Conservation (phyloP, 129 eudicot species). For the Lactuca sativa region DNA sequence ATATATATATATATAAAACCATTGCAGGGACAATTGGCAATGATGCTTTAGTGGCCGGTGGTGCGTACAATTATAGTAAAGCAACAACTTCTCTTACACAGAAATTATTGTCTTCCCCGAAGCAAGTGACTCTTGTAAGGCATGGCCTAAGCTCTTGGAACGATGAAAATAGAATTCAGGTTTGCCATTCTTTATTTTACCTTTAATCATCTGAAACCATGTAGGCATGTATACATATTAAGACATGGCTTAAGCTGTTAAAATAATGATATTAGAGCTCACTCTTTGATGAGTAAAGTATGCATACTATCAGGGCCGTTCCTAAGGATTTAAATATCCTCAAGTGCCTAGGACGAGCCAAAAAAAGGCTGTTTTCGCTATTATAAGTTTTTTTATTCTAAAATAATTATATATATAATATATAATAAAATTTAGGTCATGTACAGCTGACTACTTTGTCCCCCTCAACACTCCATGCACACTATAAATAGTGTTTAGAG, state of each 20-base stretch:
- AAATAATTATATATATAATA: no score
- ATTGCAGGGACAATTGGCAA: slow-evolving; percentile 37
- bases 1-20: neutral
- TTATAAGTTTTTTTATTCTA: no score
- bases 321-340: no score
- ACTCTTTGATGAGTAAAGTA: no score
- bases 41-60: slow-evolving; percentile 57
- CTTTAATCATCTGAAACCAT: neutral
- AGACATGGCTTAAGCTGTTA: neutral
- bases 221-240: neutral
- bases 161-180: slow-evolving; percentile 75
- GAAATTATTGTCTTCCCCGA: slow-evolving; percentile 53
- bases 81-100: slow-evolving; percentile 73
- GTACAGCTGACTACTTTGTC: no score
- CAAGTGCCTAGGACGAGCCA: no score
- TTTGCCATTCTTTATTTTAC: slow-evolving; percentile 15
- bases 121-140: slow-evolving; percentile 71
- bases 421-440: no score
- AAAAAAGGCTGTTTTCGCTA: no score
- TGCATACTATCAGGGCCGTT: no score
- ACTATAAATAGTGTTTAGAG: no score
- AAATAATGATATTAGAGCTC: neutral
- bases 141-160: slow-evolving; percentile 90
- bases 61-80: slow-evolving; percentile 61
- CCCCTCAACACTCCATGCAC: no score